phyloP scores from a whole-genome alignment of 2,329 filamentous ascomycete genomes.

The Cadophora sp. region DNA sequence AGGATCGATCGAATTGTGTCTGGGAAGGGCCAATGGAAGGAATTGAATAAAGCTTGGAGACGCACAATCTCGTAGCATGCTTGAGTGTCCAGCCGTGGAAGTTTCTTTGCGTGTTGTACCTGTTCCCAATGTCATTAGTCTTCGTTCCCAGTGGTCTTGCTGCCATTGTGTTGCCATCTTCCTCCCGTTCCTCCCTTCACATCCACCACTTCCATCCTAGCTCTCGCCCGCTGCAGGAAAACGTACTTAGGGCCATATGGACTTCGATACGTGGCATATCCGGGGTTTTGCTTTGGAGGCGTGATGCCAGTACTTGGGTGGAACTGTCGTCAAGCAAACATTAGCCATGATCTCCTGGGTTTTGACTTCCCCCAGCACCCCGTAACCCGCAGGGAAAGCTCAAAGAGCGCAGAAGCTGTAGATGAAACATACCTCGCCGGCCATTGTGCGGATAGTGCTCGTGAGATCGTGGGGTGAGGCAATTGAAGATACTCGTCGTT shows the following conservation, averaged over 20 bases:
- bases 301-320: constrained; percentile 33
- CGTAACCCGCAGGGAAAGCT: background rate
- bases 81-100: constrained; percentile 58
- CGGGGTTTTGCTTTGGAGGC: constrained; percentile 21
- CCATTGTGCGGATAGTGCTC: constrained; percentile 24
- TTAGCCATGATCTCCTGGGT: background rate
- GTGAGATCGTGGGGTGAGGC: constrained; percentile 16
- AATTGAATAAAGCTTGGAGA: constrained; percentile 3
- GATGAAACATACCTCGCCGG: constrained; percentile 25
- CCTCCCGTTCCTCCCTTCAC: background rate
- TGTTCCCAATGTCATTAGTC: constrained; percentile 42
- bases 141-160: background rate
- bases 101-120: constrained; percentile 66
- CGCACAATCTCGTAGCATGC: constrained; percentile 57
- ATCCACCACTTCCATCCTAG: background rate
- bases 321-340: constrained; percentile 25
- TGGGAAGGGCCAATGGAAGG: background rate
- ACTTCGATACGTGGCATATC: constrained; percentile 59
- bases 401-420: constrained; percentile 25
- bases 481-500: constrained; percentile 27
- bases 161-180: background rate
- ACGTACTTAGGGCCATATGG: constrained; percentile 71
- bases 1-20: background rate
- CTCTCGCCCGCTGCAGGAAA: constrained; percentile 19
- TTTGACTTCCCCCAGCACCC: background rate